A percentile compares a stretch with the other conserved stretches of the same genome.
Conservation (phyloP, 2,329 filamentous ascomycete genomes). For the Hypoxylon sp. region DNA sequence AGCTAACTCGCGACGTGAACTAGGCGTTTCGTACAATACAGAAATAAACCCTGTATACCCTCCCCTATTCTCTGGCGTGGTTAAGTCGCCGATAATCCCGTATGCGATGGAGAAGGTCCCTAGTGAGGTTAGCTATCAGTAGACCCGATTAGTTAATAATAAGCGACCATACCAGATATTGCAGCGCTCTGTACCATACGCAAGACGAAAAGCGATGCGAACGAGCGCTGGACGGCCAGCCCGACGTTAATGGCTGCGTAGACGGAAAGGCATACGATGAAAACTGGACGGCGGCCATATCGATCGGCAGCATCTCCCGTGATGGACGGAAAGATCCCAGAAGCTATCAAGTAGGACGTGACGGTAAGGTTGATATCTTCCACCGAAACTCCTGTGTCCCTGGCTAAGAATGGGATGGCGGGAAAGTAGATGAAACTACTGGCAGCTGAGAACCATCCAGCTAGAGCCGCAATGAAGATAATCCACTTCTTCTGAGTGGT, state of each 20-base stretch:
- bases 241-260: constrained; percentile 4
- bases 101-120: constrained; percentile 10
- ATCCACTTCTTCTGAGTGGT: constrained; percentile 11
- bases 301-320: constrained; percentile 13
- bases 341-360: constrained; percentile 10
- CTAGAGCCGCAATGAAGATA: constrained; percentile 13
- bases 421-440: constrained; percentile 16
- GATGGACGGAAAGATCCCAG: constrained; percentile 7
- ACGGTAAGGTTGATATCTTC: constrained; percentile 16
- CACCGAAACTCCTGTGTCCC: not conserved
- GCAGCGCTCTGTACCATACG: constrained; percentile 16
- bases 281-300: constrained; percentile 13
- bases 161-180: constrained; percentile 3
- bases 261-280: not conserved
- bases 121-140: not conserved
- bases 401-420: constrained; percentile 12
- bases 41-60: constrained; percentile 14
- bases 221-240: constrained; percentile 2
- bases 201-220: constrained; percentile 4
- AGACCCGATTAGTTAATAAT: too few relatives aligned
- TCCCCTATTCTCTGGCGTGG: constrained; percentile 1
- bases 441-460: constrained; percentile 10
- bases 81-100: constrained; percentile 9
- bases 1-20: not conserved
- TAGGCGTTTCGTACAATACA: not conserved